Conservation (phyloP, 2,329 filamentous ascomycete species). For the Botryotinia convoluta region DNA sequence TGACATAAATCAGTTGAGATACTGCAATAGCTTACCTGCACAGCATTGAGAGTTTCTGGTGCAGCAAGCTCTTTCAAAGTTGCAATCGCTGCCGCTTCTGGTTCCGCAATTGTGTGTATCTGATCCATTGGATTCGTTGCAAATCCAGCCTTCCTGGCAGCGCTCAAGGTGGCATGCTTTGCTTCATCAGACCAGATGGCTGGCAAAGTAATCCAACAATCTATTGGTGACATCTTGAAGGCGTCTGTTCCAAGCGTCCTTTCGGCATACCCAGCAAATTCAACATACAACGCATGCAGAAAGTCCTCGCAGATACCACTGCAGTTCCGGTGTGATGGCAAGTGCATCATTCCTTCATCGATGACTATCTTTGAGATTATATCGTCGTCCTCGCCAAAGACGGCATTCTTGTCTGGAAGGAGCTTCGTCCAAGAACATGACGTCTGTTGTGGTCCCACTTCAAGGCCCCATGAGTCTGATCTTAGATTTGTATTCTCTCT, state of each 20-base stretch:
- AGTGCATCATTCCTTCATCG: slow-evolving; percentile 23
- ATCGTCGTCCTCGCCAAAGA: slow-evolving; percentile 23
- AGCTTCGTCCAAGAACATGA: slow-evolving; percentile 35
- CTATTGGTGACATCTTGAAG: slow-evolving; percentile 25
- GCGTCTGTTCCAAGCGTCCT: not conserved
- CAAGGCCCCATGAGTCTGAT: slow-evolving; percentile 26
- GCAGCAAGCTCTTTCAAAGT: slow-evolving; percentile 24
- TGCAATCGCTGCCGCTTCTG: slow-evolving; percentile 32
- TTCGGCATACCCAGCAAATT: slow-evolving; percentile 14
- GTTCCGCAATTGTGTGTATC: slow-evolving; percentile 32
- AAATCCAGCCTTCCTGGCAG: slow-evolving; percentile 30
- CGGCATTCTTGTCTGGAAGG: slow-evolving; percentile 29
- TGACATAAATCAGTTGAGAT: not conserved
- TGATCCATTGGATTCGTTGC: slow-evolving; percentile 21
- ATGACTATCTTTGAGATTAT: slow-evolving; percentile 8
- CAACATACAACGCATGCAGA: slow-evolving; percentile 24
- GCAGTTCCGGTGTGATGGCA: slow-evolving; percentile 24
- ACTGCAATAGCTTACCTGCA: slow-evolving; percentile 21
- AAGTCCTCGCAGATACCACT: slow-evolving; percentile 30
- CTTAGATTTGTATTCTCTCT: slow-evolving; percentile 19
- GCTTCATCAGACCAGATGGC: slow-evolving; percentile 32
- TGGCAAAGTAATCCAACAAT: slow-evolving; percentile 32
- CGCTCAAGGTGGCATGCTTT: slow-evolving; percentile 28
- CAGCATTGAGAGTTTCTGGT: slow-evolving; percentile 15
- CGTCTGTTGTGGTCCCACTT: slow-evolving; percentile 22